Base-by-base conservation (phyloP, 108 stramenopile genomes). In the Hondaea fermentalgiana region DNA sequence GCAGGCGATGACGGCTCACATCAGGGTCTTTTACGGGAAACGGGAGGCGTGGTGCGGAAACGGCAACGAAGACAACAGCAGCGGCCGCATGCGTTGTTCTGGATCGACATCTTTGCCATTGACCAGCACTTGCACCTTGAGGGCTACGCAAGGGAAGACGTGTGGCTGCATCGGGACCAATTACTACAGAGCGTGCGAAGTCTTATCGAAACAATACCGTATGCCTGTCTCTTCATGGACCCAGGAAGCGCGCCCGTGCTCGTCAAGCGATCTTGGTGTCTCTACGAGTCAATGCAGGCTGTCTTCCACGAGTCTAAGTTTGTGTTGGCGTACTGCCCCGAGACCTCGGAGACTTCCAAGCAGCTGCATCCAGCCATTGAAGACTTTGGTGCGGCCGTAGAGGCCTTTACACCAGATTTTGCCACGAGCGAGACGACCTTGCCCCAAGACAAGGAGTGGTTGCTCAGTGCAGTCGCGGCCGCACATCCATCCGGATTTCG, bases 201-300 rank as follows among this genome's bases (percentile, higher is more conserved):
- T 45, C 51, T 47, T 4, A 83, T 83, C 51, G 76, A 83, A 45
- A 16, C 45, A 45, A 83, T 83, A 8, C 76, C 76, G 51, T 28
- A 6, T 6, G 76, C 51, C 28, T 83, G 76, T 23, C 45, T 83
- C n/a, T 83, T 83, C 3, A 83, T 83, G 76, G 76, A 83, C 25
- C 76, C 76, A 14, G 45, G 43, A 12, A 53, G 25, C n/a, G 76
- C 19, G 10, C 76, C 76, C 6, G 45, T 83, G 6, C 49, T 83
- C 25, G 76, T 83, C 23, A 47, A 83, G 23, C 19, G 76, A 2
- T 12, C 76, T 6, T 83, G 76, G 76, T 83, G 76, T 35, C 51
- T 83, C 12, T 83, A 83, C 51, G 76, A 83, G 76, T 83, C 49
- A n/a, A 83, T 83, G 76, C 76, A 83, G 3, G 76, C 76, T 8